Evolutionary conservation across 192 early-diverging fungal genomes (phyloP).

Genomic region (Entomortierella parvispora): DNA sequence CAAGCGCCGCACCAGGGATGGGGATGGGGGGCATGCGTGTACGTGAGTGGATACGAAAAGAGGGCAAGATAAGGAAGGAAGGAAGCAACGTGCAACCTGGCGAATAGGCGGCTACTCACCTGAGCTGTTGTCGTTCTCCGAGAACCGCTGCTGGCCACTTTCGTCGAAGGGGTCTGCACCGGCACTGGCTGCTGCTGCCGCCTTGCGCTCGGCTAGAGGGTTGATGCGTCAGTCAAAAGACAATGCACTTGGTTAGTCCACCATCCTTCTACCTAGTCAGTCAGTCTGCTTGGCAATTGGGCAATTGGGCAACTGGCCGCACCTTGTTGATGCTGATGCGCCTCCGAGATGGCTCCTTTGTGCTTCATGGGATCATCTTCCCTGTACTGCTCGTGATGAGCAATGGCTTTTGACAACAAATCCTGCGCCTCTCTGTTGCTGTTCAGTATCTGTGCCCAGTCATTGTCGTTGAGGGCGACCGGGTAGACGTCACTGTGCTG

Average conservation of each 20-base stretch:
- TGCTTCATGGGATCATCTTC: slow-evolving; percentile 56
- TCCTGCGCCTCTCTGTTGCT: slow-evolving; percentile 57
- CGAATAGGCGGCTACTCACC: slow-evolving; percentile 26
- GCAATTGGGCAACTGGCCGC: no score
- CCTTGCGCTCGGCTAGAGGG: neutral
- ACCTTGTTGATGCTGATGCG: slow-evolving; percentile 9
- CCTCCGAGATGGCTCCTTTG: slow-evolving; percentile 47
- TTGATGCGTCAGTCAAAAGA: no score
- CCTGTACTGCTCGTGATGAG: slow-evolving; percentile 54
- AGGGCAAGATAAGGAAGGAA: no score
- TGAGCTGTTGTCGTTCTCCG: slow-evolving; percentile 38
- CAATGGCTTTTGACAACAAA: slow-evolving; percentile 54
- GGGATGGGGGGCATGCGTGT: no score
- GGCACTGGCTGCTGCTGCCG: no score
- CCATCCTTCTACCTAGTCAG: no score
- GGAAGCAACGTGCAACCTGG: no score
- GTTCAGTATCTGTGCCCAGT: slow-evolving; percentile 48
- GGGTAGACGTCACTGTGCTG: slow-evolving; percentile 30
- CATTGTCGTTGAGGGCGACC: slow-evolving; percentile 24
- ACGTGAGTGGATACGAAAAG: no score
- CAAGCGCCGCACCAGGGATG: no score
- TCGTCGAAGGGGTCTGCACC: neutral
- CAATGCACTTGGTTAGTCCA: no score
- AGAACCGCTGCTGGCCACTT: slow-evolving; percentile 15
- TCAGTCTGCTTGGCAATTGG: no score